phyloP scores from a whole-genome alignment of 768 basidiomycete genomes.

The Dioszegia crocea region DNA sequence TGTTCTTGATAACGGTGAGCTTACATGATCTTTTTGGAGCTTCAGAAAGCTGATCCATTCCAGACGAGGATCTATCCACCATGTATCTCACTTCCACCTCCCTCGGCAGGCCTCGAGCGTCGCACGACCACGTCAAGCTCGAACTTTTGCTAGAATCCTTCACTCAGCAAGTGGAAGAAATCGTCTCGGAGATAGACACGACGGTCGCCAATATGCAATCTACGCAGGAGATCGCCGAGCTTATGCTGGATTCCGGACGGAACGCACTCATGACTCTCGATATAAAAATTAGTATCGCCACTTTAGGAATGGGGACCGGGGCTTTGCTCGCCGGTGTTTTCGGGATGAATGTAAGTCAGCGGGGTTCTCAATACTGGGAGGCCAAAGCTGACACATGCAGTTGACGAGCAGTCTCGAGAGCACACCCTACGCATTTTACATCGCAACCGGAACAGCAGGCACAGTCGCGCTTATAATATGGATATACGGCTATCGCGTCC shows the following conservation, averaged over 20 bases:
- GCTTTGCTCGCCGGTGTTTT: slow-evolving; percentile 86
- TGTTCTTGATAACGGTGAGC: slow-evolving; percentile 71
- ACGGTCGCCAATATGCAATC: slow-evolving; percentile 92
- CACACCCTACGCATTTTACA: slow-evolving; percentile 69
- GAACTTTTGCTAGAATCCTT: slow-evolving; percentile 92
- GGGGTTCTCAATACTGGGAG: not conserved
- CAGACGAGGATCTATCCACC: slow-evolving; percentile 88
- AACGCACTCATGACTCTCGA: slow-evolving; percentile 87
- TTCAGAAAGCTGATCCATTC: slow-evolving; percentile 2
- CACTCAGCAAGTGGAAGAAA: slow-evolving; percentile 93
- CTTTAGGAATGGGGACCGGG: slow-evolving; percentile 85
- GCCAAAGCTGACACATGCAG: slow-evolving; percentile 49
- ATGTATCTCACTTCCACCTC: slow-evolving; percentile 93
- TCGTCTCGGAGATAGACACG: slow-evolving; percentile 85
- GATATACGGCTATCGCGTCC: slow-evolving; percentile 64
- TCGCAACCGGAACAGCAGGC: slow-evolving; percentile 61
- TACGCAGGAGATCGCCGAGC: slow-evolving; percentile 95
- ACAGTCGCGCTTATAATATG: slow-evolving; percentile 61
- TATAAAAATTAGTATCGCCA: slow-evolving; percentile 90
- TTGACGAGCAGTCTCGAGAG: slow-evolving; percentile 70
- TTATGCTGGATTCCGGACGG: slow-evolving; percentile 92
- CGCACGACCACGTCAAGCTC: slow-evolving; percentile 83
- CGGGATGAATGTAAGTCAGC: slow-evolving; percentile 84
- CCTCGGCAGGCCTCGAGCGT: slow-evolving; percentile 58
- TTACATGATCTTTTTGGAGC: not conserved